Conservation (phyloP, 1,284 basidiomycete genomes). For the Gomphus sp. region DNA sequence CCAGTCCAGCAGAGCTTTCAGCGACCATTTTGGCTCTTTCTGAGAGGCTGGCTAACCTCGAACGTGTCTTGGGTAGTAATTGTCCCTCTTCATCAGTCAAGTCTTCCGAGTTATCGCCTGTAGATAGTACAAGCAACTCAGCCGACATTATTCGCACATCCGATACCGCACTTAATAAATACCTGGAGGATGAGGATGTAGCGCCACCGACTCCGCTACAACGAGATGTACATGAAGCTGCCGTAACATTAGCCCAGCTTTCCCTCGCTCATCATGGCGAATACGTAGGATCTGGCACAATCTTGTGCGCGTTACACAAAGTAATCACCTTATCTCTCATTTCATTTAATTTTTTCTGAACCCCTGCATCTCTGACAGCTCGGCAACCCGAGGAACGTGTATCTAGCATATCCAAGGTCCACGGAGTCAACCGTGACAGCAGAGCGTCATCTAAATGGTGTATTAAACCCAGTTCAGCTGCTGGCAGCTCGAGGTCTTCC, state of each 20-base stretch:
- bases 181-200: constrained; percentile 1
- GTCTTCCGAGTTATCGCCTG: not conserved
- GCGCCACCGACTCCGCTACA: constrained; percentile 16
- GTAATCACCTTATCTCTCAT: constrained; percentile 10
- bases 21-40: constrained; percentile 30
- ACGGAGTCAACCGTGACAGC: constrained; percentile 5
- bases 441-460: constrained; percentile 1
- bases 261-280: constrained; percentile 21
- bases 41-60: constrained; percentile 32
- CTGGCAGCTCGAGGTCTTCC: constrained; percentile 27
- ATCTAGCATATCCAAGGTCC: constrained; percentile 14
- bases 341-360: not conserved
- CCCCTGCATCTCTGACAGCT: constrained; percentile 12
- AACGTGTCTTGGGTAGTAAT: constrained; percentile 26
- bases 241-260: constrained; percentile 23
- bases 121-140: not conserved
- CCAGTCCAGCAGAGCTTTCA: constrained; percentile 5
- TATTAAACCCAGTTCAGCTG: constrained; percentile 13
- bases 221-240: constrained; percentile 22
- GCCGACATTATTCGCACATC: not conserved
- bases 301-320: constrained; percentile 23
- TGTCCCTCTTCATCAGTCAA: not conserved
- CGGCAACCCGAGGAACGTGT: constrained; percentile 15
- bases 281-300: constrained; percentile 22
- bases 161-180: not conserved